Percentiles rank a stretch among this genome's conserved stretches.
Conservation (phyloP, 768 basidiomycete species). For the Hemileccinum impolitum region DNA sequence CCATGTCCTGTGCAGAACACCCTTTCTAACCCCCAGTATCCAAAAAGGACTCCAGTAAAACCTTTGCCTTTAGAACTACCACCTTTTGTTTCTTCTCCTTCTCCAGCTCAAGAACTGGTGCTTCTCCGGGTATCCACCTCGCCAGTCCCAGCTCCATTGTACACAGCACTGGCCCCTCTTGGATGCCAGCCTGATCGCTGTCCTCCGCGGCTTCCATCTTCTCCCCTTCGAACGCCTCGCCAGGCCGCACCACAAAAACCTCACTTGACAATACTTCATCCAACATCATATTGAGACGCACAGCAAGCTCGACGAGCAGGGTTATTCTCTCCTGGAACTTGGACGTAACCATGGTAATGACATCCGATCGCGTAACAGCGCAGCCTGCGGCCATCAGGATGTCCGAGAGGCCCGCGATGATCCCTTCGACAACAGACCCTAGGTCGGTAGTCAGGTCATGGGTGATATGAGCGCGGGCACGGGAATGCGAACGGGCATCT, state of each 20-base stretch:
- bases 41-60: constrained; percentile 8
- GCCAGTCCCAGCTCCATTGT: constrained; percentile 5
- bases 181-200: background rate
- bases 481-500: constrained; percentile 13
- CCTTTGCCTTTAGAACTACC: constrained; percentile 7
- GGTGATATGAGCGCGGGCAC: constrained; percentile 2
- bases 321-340: constrained; percentile 5
- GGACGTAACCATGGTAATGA: background rate
- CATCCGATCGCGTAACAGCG: background rate
- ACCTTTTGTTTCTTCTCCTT: constrained; percentile 2
- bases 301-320: constrained; percentile 9
- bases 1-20: background rate
- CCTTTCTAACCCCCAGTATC: background rate
- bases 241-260: constrained; percentile 3
- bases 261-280: constrained; percentile 11
- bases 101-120: constrained; percentile 5
- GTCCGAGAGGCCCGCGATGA: constrained; percentile 2
- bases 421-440: background rate
- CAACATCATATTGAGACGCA: constrained; percentile 7
- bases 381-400: constrained; percentile 7
- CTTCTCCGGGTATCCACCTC: constrained; percentile 2
- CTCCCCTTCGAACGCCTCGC: constrained; percentile 4
- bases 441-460: background rate
- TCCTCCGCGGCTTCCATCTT: constrained; percentile 8
- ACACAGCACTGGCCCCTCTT: constrained; percentile 1